Base-by-base conservation (phyloP, 2,329 filamentous ascomycete species). In the Aspergillus terreus region DNA sequence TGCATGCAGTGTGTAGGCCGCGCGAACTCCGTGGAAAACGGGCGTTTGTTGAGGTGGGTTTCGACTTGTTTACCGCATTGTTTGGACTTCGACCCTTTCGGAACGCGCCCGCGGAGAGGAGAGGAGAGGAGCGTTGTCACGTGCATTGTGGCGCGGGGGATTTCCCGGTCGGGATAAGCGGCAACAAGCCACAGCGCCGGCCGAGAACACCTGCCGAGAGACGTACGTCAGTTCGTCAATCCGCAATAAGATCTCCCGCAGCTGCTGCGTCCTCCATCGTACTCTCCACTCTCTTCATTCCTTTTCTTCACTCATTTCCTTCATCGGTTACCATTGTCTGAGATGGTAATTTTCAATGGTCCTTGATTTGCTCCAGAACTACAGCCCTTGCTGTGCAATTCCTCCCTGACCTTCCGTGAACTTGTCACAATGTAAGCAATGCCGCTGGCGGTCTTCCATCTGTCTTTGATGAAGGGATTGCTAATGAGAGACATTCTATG, bases 341-440 rank as follows among this genome's bases (percentile, higher is more conserved):
- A 63, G 32, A 19, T 40, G 44, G 49, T 51, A 15, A 32, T 44
- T 48, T 35, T 52, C 42, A 27, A 41, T 55, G 60, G 44, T 44
- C 50, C 44, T 55, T 62, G 57, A 59, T 52, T 51, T 50, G 30
- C 36, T 49, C 36, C 6, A 33, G 38, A 53, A 54, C 49, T 55
- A 47, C 52, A 53, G 53, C 58, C 53, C 48, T 57, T 58, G 62
- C 66, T 55, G 55, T 57, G 58, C 52, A 58, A 60, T 60, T 54
- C 63, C 53, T 58, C 60, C 58, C 33, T 59, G 60, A 53, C 50
- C 45, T 32, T 54, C 44, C 32, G 27, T 49, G 46, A 23, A 60
- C 52, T 45, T 21, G 32, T 49, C 47, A 32, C 61, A 54, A 60
- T 53, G 68, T 71, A 65, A 58, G 64, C 53, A 27, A 40, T 32